These are phyloP conservation scores for Edaphochlamys debaryana DNA, from an alignment of 139 green algal species.

Conservation along the genomic window DNA sequence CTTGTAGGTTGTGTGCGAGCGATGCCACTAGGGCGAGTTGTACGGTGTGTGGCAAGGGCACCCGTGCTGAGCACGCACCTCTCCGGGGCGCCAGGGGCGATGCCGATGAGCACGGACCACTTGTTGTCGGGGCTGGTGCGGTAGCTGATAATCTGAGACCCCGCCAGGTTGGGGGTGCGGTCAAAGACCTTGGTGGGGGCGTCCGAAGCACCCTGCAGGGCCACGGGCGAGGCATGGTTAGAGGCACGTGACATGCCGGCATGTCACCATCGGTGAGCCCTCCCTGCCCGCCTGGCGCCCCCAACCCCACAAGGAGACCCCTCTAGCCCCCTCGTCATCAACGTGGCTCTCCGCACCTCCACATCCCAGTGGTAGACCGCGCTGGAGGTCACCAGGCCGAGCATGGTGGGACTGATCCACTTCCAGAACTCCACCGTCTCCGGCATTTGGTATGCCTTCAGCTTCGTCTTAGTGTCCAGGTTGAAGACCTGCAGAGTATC, in stretches of 20 bases:
- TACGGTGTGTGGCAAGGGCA: no score
- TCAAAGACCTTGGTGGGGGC: constrained; percentile 95
- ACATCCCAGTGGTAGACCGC: constrained; percentile 98
- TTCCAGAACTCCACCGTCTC: constrained; percentile 98
- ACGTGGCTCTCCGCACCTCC: constrained; percentile 63
- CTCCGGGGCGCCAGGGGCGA: constrained; percentile 92
- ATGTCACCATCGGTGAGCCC: no score
- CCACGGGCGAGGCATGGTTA: no score
- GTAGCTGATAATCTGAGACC: constrained; percentile 99
- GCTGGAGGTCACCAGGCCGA: constrained; percentile 93
- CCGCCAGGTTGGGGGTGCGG: constrained; percentile 91
- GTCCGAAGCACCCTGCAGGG: constrained; percentile 70
- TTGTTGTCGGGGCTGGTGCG: constrained; percentile 86
- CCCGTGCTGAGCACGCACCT: no score
- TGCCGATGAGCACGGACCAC: constrained; percentile 98
- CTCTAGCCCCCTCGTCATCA: no score
- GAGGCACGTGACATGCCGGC: no score
- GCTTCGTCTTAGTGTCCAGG: constrained; percentile 98
- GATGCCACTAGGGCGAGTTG: no score
- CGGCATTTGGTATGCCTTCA: constrained; percentile 95
- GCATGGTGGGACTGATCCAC: constrained; percentile 86
- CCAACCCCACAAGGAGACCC: no score
- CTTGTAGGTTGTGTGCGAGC: no score
- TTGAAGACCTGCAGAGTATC: constrained; percentile 99
- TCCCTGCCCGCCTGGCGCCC: no score